Evolutionary conservation across 129 eudicot species (phyloP), one percentile per base, ranked within the genome.

Genomic region (Calendula officinalis): DNA sequence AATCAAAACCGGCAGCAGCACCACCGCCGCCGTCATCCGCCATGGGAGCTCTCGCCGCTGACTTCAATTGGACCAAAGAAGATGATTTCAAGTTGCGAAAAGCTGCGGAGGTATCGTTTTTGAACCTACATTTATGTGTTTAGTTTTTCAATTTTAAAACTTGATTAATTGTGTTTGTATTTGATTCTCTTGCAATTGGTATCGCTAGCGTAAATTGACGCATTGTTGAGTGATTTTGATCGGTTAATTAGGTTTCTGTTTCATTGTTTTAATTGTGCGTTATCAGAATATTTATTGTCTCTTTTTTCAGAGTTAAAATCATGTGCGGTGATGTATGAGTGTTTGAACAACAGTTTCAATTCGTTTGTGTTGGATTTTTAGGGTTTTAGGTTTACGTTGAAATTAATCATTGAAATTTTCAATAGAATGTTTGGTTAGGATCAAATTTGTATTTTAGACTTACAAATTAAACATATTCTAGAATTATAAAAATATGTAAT

Each of bases 11-110:
- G 42, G 65, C 55, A 42, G 71, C 55, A 63, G 50, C 30, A 22
- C 82, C 56, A 77, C 85, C 68, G 71, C 76, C 33, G 52, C 16
- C 30, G 43, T 41, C 64, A 68, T 55, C 49, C 42, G 58, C 67
- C 63, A 90, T 90, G 97, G 97, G 91, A 40, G 89, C 88, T 41
- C 69, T 84, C 48, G 77, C 89, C 66, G 78, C 74, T 2, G 57
- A 51, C 46, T 7, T 44, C 54, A 49, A 67, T 58, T 90, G 97
- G 95, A 67, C 73, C 58, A 76, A 77, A 0, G 80, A 79, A 67
- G 97, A 90, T 47, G 95, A 90, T 62, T 72, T 66, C 44, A 63
- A 75, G 70, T 81, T 90, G n/a, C 82, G 79, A 60, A 79, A 73
- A 64, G 81, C 97, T 50, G 77, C 84, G 0, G 95, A 90, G 91